These are phyloP conservation scores for Thelephora ganbajun DNA, from an alignment of 768 basidiomycete genomes.

Conservation along the genomic window DNA sequence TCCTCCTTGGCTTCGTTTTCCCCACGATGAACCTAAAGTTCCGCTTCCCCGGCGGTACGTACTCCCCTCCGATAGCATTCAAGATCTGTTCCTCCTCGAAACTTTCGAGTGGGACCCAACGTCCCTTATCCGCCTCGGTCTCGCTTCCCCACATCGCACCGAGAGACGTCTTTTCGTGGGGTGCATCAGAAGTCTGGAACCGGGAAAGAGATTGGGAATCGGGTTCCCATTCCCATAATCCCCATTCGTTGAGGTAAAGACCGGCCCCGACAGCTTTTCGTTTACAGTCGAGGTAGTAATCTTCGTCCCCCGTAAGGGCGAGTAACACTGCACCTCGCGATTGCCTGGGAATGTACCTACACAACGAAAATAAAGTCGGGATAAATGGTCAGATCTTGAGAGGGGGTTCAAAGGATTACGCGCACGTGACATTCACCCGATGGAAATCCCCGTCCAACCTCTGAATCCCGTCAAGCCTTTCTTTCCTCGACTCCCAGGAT, in stretches of 20 bases:
- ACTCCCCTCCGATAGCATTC: slow-evolving; percentile 5
- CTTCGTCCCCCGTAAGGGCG: background rate
- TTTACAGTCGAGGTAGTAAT: background rate
- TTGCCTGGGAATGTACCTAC: background rate
- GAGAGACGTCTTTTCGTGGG: background rate
- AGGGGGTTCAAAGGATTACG: background rate
- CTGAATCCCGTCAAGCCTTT: background rate
- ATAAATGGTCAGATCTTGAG: background rate
- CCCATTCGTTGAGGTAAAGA: background rate
- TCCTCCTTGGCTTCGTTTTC: background rate
- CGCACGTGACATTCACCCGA: background rate
- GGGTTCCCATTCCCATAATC: background rate
- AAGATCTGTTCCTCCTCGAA: slow-evolving; percentile 8
- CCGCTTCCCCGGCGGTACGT: slow-evolving; percentile 5
- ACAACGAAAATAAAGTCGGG: background rate
- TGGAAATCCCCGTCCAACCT: background rate
- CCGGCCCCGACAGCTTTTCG: background rate
- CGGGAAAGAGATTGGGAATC: background rate
- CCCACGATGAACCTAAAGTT: slow-evolving; percentile 8
- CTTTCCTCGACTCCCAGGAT: background rate
- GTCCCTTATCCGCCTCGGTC: background rate
- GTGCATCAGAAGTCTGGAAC: background rate
- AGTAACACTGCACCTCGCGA: background rate
- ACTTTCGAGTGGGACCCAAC: slow-evolving; percentile 10
- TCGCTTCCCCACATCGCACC: background rate